A percentile compares a stretch with the other conserved stretches of the same genome.
phyloP scores from a whole-genome alignment of 345 rosid genomes.

The Arabis alpina region DNA sequence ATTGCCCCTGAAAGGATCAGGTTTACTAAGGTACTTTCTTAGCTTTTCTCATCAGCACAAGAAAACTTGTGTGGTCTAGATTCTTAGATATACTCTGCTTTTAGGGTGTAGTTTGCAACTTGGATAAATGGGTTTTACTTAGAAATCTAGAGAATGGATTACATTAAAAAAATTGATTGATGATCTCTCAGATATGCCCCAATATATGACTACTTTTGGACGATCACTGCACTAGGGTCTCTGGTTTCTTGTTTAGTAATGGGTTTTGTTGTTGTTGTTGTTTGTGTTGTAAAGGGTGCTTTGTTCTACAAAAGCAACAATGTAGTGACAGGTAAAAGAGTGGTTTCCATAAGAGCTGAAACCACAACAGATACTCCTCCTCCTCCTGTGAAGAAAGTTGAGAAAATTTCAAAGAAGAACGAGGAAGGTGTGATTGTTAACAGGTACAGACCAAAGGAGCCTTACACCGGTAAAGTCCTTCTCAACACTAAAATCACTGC shows the following conservation, averaged over 20 bases:
- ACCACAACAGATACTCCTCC: constrained; percentile 75
- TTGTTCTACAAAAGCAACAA: constrained; percentile 48
- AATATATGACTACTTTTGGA: too few species aligned
- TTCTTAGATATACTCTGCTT: constrained; percentile 10
- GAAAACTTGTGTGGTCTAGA: neutral
- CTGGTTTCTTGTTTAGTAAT: constrained; percentile 8
- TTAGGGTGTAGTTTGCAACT: neutral
- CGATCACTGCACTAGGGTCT: constrained; percentile 15
- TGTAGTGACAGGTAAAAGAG: constrained; percentile 55
- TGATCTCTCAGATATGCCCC: too few species aligned
- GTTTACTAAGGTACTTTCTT: constrained; percentile 60
- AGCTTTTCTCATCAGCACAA: neutral
- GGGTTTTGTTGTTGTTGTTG: constrained; percentile 20
- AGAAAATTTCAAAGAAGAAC: constrained; percentile 73
- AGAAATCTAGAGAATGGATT: neutral
- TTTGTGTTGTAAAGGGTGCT: constrained; percentile 38
- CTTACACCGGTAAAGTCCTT: constrained; percentile 81
- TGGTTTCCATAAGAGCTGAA: constrained; percentile 72
- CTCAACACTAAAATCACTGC: constrained; percentile 96
- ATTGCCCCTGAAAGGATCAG: constrained; percentile 66
- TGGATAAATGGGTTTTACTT: constrained; percentile 1
- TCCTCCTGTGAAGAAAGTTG: constrained; percentile 49
- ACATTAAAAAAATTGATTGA: neutral
- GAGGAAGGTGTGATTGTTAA: constrained; percentile 85
- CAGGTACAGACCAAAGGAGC: constrained; percentile 84